Base-by-base conservation (phyloP, 176 grass and related monocot species). In the Phoenix roebelenii region DNA sequence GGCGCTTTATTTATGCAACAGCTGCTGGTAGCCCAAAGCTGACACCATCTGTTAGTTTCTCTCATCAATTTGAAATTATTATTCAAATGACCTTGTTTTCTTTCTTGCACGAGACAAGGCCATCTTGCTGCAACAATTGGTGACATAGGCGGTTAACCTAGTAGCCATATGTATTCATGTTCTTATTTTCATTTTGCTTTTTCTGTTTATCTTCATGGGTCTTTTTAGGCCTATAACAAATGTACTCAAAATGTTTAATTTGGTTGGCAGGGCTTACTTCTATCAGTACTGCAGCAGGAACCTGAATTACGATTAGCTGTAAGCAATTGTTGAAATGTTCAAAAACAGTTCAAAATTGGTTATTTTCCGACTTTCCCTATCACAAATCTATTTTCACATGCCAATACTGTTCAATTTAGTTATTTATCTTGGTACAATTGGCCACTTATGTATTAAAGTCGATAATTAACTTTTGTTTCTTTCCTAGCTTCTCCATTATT, bases 261-360 rank as follows among this genome's bases (percentile, higher is more conserved):
- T 28, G 50, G 58, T 72, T 72, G 44, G 6, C 75, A 96, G 91
- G 86, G 83, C 74, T 69, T 88, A 66, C 72, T 96, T 73, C 80
- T 96, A 4, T 90, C 91, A 48, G 25, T 82, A 23, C 69, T 96
- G 51, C 80, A 81, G 35, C 86, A 85, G 76, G 91, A 90, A 57
- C 72, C 86, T 55, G 83, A 96, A 25, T 63, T 85, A 56, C 76
- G 86, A 65, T 63, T 96, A 74, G 86, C 83, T 82, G 91, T 96
- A 77, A 96, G 86, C 57, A 70, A 25, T 49, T 60, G 7, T 28
- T 79, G 28, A 28, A 28, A 28, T 28, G 25, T 28, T 4, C 25
- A 28, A 28, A 35, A 35, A 35, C 32, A 35, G 10, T 35, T 35
- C 7, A 10, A 6, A 7, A 35, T 35, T 35, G 32, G 32, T 9